Evolutionary conservation across 1,139 yeast species (phyloP), one percentile per base, ranked within the genome.

Genomic region (Blastobotrys petasosporus): DNA sequence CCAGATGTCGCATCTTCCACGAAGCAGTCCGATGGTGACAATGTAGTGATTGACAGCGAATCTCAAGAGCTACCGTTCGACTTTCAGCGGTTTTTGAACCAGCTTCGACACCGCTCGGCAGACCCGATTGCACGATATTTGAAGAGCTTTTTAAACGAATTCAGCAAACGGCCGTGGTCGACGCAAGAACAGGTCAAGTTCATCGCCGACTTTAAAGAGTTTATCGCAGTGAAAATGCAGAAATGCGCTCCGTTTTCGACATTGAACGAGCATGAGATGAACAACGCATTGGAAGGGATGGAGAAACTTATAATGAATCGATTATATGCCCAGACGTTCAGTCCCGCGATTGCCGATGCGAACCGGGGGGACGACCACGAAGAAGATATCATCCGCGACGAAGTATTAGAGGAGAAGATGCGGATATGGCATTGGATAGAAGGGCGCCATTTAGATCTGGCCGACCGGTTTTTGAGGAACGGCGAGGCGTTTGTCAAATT

Each of bases 231-330:
- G 28, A 85, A 85, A 59, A 79, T 87, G 68, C 57, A 66, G 3
- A 64, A 73, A 9, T 82, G 73, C 56, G 85, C 84, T 52, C 97
- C 97, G 0, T 92, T 90, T 63, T 74, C 77, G 30, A 70, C 78
- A 2, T 75, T 88, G 73, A 78, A 76, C 17, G 76, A 71, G 3
- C 74, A 74, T 31, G 79, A 77, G 47, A 68, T 84, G 49, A 80
- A 76, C 39, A 90, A 90, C 59, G 83, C 95, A 1, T 69, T 83
- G 52, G 97, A 88, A 59, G 98, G 98, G 0, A 74, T 92, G 61
- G 99, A 94, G 64, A 94, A 94, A 62, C 73, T 94, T 36, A 73
- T 94, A 8, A 87, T 90, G 95, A 90, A 92, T 51, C 73, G 96
- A 54, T 66, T 94, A 3, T 90, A 88, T 61, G 73, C 73, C 1